Conservation (phyloP, 805 yeast species). For the Myxozyma udenii region DNA sequence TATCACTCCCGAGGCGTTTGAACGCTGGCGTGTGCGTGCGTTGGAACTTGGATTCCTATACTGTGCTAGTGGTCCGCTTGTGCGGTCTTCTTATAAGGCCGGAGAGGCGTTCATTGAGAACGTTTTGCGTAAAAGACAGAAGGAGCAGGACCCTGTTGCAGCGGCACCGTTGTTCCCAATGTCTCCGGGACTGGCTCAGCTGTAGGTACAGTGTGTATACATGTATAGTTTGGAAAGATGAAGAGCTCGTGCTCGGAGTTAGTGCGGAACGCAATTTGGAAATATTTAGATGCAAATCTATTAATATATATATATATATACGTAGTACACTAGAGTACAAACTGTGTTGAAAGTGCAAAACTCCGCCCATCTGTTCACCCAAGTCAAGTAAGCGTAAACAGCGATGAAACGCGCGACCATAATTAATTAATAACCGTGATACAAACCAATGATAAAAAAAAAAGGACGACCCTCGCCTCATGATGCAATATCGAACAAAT, state of each 20-base stretch:
- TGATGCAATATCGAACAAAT: conserved; percentile 15
- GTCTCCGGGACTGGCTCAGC: too few species aligned
- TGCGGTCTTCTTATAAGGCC: conserved; percentile 94
- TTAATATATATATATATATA: too few species aligned
- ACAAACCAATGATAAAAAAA: too few species aligned
- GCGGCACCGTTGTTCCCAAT: too few species aligned
- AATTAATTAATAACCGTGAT: too few species aligned
- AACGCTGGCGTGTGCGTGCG: conserved; percentile 86
- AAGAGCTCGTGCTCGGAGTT: neutral
- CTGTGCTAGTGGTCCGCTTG: conserved; percentile 97
- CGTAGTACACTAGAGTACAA: too few species aligned
- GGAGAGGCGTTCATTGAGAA: conserved; percentile 97
- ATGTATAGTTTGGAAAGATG: neutral
- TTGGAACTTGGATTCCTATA: conserved; percentile 85
- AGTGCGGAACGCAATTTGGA: neutral
- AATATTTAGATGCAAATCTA: too few species aligned
- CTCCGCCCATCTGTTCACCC: too few species aligned
- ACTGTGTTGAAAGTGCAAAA: too few species aligned
- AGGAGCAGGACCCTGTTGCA: neutral
- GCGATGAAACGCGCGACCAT: too few species aligned
- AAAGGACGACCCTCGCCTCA: neutral
- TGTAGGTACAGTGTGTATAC: neutral
- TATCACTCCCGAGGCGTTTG: conserved; percentile 89
- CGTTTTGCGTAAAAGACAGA: conserved; percentile 68
- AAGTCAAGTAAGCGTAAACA: too few species aligned